A percentile compares a stretch with the other conserved stretches of the same genome.
Conservation (phyloP, 495 filamentous ascomycete species). For the Penicillium manginii region DNA sequence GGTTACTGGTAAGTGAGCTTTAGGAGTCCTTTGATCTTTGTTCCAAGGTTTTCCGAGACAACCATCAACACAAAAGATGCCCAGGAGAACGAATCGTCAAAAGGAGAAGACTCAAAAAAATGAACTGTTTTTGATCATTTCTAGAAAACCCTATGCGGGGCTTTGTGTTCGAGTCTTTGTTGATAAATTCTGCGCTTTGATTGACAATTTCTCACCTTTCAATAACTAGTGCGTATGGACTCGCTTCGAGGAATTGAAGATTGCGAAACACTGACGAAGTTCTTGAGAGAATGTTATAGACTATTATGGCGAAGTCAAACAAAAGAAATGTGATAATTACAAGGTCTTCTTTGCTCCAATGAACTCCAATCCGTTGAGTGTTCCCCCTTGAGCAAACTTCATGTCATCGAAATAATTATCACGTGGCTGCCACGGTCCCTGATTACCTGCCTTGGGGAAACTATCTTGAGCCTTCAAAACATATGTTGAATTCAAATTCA, state of each 20-base stretch:
- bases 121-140: neutral
- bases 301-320: neutral
- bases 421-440: constrained; percentile 8
- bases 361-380: constrained; percentile 10
- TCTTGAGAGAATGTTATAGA: too few relatives aligned
- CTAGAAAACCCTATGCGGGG: neutral
- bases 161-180: neutral
- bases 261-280: too few relatives aligned
- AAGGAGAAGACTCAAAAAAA: neutral
- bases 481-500: constrained; percentile 11
- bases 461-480: constrained; percentile 1
- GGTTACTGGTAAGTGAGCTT: too few relatives aligned
- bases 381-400: constrained; percentile 24
- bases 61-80: too few relatives aligned
- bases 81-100: too few relatives aligned
- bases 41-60: too few relatives aligned
- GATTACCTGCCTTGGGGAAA: constrained; percentile 3
- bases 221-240: neutral
- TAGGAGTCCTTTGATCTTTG: too few relatives aligned
- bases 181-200: neutral
- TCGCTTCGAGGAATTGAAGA: too few relatives aligned
- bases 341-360: constrained; percentile 2
- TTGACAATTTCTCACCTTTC: neutral
- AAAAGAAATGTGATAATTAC: neutral
- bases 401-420: constrained; percentile 20